Evolutionary conservation across 1,284 basidiomycete species (phyloP).

Genomic region (Trichosporon sp.): DNA sequence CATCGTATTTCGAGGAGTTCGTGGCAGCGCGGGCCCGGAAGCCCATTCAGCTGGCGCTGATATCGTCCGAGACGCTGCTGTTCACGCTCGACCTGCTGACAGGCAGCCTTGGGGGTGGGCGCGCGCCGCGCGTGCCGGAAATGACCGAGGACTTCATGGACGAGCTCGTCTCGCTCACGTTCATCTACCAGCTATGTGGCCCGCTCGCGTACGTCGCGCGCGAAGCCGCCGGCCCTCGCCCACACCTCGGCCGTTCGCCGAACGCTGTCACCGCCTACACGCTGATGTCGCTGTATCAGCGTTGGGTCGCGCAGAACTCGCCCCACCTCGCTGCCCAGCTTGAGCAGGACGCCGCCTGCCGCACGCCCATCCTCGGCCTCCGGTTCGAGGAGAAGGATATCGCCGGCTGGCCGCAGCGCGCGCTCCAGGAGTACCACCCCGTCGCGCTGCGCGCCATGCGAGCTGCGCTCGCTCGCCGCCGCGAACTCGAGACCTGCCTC

Average conservation of each 20-base stretch:
- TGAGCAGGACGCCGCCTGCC: not conserved
- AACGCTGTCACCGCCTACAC: not conserved
- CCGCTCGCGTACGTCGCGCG: not conserved
- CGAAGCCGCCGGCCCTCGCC: not conserved
- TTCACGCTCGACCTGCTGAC: not conserved
- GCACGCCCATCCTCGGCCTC: not conserved
- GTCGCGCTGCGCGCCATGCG: not conserved
- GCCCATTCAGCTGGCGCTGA: not conserved
- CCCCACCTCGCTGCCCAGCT: not conserved
- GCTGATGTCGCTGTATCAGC: constrained; percentile 1
- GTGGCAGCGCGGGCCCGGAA: not conserved
- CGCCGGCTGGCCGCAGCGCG: not conserved
- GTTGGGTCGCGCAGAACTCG: not conserved
- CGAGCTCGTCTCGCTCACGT: not conserved
- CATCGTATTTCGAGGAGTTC: not conserved
- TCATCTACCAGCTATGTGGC: not conserved
- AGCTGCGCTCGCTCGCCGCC: not conserved
- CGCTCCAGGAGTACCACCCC: not conserved
- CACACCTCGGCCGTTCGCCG: not conserved
- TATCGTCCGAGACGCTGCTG: not conserved
- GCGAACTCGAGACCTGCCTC: not conserved
- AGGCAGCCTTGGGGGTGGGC: not conserved
- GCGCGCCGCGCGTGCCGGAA: not conserved
- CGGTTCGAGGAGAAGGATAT: not conserved
- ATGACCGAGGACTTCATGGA: not conserved